Conservation (phyloP, 2,329 filamentous ascomycete genomes). For the Ceratocystis ficicola region DNA sequence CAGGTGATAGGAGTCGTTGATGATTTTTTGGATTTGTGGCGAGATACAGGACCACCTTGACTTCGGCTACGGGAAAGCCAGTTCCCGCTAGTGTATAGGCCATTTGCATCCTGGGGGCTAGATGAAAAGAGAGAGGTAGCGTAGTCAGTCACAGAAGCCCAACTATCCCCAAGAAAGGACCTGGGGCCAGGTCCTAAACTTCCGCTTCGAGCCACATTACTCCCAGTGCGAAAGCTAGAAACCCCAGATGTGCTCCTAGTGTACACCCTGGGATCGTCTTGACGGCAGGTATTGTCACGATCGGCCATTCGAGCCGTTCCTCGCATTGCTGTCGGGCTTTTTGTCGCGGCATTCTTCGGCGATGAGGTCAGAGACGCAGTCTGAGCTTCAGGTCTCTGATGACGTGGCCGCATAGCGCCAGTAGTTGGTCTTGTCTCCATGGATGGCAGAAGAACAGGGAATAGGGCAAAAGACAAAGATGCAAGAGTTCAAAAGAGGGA, state of each 20-base stretch:
- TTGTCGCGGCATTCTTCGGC: background rate
- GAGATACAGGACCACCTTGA: slow-evolving; percentile 2
- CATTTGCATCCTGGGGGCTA: slow-evolving; percentile 9
- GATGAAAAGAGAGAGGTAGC: slow-evolving; percentile 19
- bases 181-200: slow-evolving; percentile 16
- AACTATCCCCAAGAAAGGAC: slow-evolving; percentile 20
- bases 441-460: background rate
- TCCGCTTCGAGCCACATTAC: background rate
- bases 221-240: slow-evolving; percentile 6
- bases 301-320: slow-evolving; percentile 20
- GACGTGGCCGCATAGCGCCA: slow-evolving; percentile 4
- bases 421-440: slow-evolving; percentile 8
- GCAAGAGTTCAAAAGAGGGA: background rate
- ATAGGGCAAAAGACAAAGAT: background rate
- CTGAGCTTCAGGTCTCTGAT: background rate
- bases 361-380: background rate
- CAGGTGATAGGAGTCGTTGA: slow-evolving; percentile 29
- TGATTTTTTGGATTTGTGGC: background rate
- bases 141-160: slow-evolving; percentile 22
- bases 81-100: background rate
- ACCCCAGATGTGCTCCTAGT: background rate
- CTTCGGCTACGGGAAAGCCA: slow-evolving; percentile 16
- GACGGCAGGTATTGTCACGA: background rate
- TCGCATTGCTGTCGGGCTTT: slow-evolving; percentile 19
- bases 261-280: background rate